phyloP scores from a whole-genome alignment of 805 yeast genomes.

The Saccharomyces cerevisiae region DNA sequence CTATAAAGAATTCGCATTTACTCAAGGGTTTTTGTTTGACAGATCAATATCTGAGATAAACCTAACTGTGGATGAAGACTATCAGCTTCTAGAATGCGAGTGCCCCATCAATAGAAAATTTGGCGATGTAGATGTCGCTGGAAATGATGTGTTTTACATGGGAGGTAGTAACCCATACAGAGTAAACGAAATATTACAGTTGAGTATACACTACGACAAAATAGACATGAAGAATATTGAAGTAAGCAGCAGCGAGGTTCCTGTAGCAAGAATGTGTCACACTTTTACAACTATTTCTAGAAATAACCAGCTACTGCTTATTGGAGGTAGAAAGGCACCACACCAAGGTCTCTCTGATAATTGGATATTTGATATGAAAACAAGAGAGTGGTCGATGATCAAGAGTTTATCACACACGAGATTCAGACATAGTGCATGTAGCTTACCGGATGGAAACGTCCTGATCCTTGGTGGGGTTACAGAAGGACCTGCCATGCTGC shows the following conservation, averaged over 20 bases:
- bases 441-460: slow-evolving; percentile 23
- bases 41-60: background rate
- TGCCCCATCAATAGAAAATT: slow-evolving; percentile 15
- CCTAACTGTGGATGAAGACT: background rate
- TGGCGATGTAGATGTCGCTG: slow-evolving; percentile 14
- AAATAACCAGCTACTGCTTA: slow-evolving; percentile 28
- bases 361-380: slow-evolving; percentile 31
- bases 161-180: slow-evolving; percentile 33
- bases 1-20: slow-evolving; percentile 9
- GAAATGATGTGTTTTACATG: slow-evolving; percentile 18
- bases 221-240: slow-evolving; percentile 4
- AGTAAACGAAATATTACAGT: slow-evolving; percentile 14
- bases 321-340: slow-evolving; percentile 69
- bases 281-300: slow-evolving; percentile 33
- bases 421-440: slow-evolving; percentile 43
- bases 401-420: slow-evolving; percentile 38
- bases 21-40: slow-evolving; percentile 3
- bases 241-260: background rate
- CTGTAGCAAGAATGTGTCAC: slow-evolving; percentile 50
- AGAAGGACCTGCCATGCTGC: slow-evolving; percentile 13
- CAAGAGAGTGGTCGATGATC: slow-evolving; percentile 34
- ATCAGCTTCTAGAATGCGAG: background rate
- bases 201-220: slow-evolving; percentile 1
- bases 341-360: slow-evolving; percentile 36
- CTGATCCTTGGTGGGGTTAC: slow-evolving; percentile 47